Evolutionary conservation across 2,329 filamentous ascomycete species (phyloP).

Genomic region (Fusarium odoratissimum): DNA sequence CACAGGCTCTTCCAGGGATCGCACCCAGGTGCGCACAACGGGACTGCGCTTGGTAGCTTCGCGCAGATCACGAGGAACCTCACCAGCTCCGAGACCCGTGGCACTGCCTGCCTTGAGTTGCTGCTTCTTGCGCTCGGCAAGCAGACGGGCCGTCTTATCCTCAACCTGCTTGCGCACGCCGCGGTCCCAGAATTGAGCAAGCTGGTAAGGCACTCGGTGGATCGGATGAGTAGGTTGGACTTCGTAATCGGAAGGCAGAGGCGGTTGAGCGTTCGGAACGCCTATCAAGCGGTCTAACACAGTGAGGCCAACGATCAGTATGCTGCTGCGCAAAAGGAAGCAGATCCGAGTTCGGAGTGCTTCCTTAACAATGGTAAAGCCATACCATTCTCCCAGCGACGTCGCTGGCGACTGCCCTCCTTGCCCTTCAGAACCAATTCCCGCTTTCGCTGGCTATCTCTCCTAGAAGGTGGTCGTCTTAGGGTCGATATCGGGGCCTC

Average conservation of each 20-base stretch:
- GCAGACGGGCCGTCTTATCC: constrained; percentile 55
- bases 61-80: constrained; percentile 83
- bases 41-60: constrained; percentile 83
- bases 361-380: neutral
- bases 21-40: constrained; percentile 82
- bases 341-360: neutral
- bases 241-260: constrained; percentile 84
- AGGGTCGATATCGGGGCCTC: constrained; percentile 49
- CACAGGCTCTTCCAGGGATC: constrained; percentile 86
- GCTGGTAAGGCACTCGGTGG: constrained; percentile 85
- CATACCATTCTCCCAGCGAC: constrained; percentile 94
- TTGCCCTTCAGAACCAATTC: constrained; percentile 88
- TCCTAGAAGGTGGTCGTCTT: constrained; percentile 59
- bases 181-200: constrained; percentile 85
- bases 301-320: constrained; percentile 30
- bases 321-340: neutral
- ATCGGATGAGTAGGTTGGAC: constrained; percentile 84
- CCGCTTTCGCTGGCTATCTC: constrained; percentile 70
- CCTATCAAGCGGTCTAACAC: constrained; percentile 80
- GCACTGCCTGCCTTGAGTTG: constrained; percentile 56
- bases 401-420: constrained; percentile 85
- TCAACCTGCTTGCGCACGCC: constrained; percentile 63
- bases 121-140: constrained; percentile 59
- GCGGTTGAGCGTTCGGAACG: constrained; percentile 88
- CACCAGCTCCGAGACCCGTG: constrained; percentile 60